Percentiles rank a stretch among this genome's conserved stretches.
Conservation (phyloP, 441 rosid species). For the Erysimum cheiri region DNA sequence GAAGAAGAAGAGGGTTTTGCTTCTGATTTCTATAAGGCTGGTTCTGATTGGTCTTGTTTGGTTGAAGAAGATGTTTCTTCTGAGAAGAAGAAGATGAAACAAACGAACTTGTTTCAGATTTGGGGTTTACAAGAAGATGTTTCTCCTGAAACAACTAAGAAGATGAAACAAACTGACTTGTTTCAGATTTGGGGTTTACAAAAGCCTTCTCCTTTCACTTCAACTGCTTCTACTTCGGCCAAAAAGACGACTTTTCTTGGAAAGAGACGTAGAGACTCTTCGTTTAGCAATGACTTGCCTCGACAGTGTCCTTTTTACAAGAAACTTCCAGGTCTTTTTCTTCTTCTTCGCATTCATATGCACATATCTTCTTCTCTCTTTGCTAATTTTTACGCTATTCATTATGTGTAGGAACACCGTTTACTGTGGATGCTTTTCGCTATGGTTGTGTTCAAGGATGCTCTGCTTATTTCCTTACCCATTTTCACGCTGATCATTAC, state of each 20-base stretch:
- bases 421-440: slow-evolving; percentile 84
- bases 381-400: slow-evolving; percentile 4
- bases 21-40: slow-evolving; percentile 67
- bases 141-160: slow-evolving; percentile 40
- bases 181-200: slow-evolving; percentile 68
- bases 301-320: slow-evolving; percentile 78
- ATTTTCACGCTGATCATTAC: slow-evolving; percentile 81
- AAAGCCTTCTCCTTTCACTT: no score
- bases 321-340: slow-evolving; percentile 66
- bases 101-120: slow-evolving; percentile 54
- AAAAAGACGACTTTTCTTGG: not conserved
- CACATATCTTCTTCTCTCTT: slow-evolving; percentile 3
- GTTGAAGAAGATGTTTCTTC: slow-evolving; percentile 22
- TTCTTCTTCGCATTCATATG: not conserved
- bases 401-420: slow-evolving; percentile 60
- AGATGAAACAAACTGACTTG: slow-evolving; percentile 62
- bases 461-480: slow-evolving; percentile 79
- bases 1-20: slow-evolving; percentile 61
- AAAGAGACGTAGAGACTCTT: slow-evolving; percentile 34
- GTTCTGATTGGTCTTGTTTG: slow-evolving; percentile 69
- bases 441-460: slow-evolving; percentile 69
- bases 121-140: slow-evolving; percentile 57
- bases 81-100: slow-evolving; percentile 32
- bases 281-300: slow-evolving; percentile 37
- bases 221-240: slow-evolving; percentile 36